phyloP scores from a whole-genome alignment of 257 asterid genomes.

The Primulina huaijiensis region DNA sequence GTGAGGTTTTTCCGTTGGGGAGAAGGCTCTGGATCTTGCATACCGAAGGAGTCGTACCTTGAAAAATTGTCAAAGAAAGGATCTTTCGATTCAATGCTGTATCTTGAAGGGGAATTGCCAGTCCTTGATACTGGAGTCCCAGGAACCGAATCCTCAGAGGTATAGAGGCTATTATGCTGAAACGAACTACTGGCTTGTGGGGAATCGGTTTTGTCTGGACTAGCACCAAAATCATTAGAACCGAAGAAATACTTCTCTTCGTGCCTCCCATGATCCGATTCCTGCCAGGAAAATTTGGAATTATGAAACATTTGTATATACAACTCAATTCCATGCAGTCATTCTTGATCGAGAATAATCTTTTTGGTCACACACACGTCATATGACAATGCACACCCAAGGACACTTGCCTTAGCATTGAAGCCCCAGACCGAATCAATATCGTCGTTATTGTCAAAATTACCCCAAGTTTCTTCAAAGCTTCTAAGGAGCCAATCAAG shows the following conservation, averaged over 20 bases:
- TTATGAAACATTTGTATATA: constrained; percentile 1
- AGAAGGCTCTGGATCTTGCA: constrained; percentile 48
- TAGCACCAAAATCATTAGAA: constrained; percentile 65
- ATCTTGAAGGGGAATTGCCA: constrained; percentile 62
- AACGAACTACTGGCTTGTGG: constrained; percentile 52
- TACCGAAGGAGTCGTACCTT: constrained; percentile 70
- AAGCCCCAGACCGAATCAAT: constrained; percentile 98
- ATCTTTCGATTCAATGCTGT: constrained; percentile 56
- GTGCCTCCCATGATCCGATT: constrained; percentile 52
- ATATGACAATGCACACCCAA: constrained; percentile 20
- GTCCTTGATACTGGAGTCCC: constrained; percentile 67
- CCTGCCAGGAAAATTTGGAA: constrained; percentile 42
- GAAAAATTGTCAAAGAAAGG: constrained; percentile 68
- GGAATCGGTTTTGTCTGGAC: constrained; percentile 59
- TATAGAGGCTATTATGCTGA: constrained; percentile 54
- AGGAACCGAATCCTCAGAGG: constrained; percentile 78
- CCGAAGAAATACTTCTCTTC: constrained; percentile 74
- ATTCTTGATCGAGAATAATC: constrained; percentile 2
- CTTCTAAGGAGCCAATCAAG: constrained; percentile 45
- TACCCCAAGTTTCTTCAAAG: constrained; percentile 90
- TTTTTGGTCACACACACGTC: constrained; percentile 11
- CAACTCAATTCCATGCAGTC: constrained; percentile 1
- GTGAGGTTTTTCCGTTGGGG: constrained; percentile 54
- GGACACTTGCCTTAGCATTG: constrained; percentile 65
- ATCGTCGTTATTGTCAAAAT: constrained; percentile 83